phyloP scores from a whole-genome alignment of 2,329 filamentous ascomycete genomes.

The Proliferodiscus dingleyae region DNA sequence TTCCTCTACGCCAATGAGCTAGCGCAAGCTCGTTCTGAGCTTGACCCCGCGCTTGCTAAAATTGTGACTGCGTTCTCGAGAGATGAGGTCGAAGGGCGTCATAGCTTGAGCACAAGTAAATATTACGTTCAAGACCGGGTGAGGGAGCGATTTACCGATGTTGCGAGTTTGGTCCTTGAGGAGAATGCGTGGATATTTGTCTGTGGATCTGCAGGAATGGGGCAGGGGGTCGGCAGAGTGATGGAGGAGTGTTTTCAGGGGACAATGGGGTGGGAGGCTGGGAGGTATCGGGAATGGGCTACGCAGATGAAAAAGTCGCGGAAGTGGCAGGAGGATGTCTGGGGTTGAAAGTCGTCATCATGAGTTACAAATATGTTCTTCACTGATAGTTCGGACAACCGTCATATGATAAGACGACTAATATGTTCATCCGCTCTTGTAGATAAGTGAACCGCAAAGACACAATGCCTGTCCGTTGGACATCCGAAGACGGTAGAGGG shows the following conservation, averaged over 20 bases:
- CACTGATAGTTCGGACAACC: too few relatives aligned
- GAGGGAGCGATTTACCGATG: slow-evolving; percentile 28
- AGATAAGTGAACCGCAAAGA: too few relatives aligned
- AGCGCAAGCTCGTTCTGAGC: slow-evolving; percentile 5
- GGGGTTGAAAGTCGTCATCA: slow-evolving; percentile 34
- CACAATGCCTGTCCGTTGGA: too few relatives aligned
- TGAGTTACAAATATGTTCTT: too few relatives aligned
- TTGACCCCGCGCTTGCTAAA: too few relatives aligned
- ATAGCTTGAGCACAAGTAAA: slow-evolving; percentile 12
- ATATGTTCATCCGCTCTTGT: too few relatives aligned
- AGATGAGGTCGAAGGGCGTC: too few relatives aligned
- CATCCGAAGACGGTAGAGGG: too few relatives aligned
- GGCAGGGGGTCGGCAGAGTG: slow-evolving; percentile 39
- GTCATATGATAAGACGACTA: too few relatives aligned
- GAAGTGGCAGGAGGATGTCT: slow-evolving; percentile 52
- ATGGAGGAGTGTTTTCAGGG: slow-evolving; percentile 35
- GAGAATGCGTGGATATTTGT: slow-evolving; percentile 37
- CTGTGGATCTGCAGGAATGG: slow-evolving; percentile 39
- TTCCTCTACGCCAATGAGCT: slow-evolving; percentile 39
- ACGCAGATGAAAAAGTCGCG: slow-evolving; percentile 43
- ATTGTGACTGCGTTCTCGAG: slow-evolving; percentile 34
- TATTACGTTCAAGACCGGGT: slow-evolving; percentile 37
- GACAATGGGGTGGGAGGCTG: slow-evolving; percentile 36
- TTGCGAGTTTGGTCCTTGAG: slow-evolving; percentile 26
- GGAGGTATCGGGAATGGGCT: slow-evolving; percentile 40